Percentiles rank a stretch among this genome's conserved stretches.
Conservation (phyloP, 257 asterid species). For the Fraxinus pennsylvanica region DNA sequence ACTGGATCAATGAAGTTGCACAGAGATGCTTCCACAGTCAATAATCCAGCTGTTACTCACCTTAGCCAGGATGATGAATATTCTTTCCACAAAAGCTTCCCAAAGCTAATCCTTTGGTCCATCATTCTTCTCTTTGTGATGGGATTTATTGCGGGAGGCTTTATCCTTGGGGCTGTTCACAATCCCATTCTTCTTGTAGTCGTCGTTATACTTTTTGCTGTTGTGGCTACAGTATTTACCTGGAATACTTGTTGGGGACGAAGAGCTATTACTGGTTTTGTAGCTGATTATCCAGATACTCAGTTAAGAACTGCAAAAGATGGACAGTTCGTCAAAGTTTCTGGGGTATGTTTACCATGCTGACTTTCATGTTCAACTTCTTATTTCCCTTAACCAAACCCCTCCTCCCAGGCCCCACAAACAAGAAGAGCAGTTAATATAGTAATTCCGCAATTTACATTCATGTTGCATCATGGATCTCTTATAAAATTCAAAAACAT, state of each 20-base stretch:
- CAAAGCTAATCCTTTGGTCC: conserved; percentile 59
- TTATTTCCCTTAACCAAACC: too few relatives aligned
- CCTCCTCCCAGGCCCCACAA: too few relatives aligned
- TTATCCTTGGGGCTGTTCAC: conserved; percentile 64
- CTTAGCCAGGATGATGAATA: conserved; percentile 59
- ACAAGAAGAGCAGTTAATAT: too few relatives aligned
- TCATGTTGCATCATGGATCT: not conserved
- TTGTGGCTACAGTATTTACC: conserved; percentile 52
- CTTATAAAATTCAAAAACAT: not conserved
- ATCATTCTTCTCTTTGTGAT: conserved; percentile 63
- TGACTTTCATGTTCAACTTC: not conserved
- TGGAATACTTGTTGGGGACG: conserved; percentile 44
- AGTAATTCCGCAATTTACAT: not conserved
- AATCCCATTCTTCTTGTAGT: conserved; percentile 72
- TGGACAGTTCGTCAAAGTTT: conserved; percentile 1
- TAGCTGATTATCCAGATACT: not conserved
- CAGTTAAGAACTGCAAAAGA: conserved; percentile 9
- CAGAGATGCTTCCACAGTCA: conserved; percentile 36
- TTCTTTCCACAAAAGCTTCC: conserved; percentile 64
- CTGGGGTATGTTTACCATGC: not conserved
- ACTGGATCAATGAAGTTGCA: conserved; percentile 52
- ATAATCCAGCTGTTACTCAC: conserved; percentile 62
- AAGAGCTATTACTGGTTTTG: not conserved
- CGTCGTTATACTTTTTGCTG: conserved; percentile 55
- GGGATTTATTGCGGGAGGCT: conserved; percentile 76